phyloP scores from a whole-genome alignment of 345 rosid genomes.

The Chamaenerion angustifolium region DNA sequence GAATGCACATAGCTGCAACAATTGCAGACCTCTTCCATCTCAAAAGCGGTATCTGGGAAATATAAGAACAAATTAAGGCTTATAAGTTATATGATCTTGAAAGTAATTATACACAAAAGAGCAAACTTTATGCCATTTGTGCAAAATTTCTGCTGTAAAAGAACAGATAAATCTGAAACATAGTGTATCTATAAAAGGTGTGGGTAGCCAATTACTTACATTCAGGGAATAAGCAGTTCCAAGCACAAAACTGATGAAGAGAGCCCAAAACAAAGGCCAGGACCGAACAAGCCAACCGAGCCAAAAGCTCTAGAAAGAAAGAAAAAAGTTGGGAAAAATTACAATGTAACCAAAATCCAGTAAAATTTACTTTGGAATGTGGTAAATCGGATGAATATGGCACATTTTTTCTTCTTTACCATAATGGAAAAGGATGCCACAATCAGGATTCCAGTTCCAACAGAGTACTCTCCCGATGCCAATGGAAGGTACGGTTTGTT shows the following conservation, averaged over 20 bases:
- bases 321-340: constrained; percentile 1
- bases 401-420: constrained; percentile 29
- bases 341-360: background rate
- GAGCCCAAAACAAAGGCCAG: constrained; percentile 96
- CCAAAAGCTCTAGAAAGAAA: constrained; percentile 62
- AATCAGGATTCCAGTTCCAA: constrained; percentile 44
- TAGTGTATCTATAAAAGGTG: background rate
- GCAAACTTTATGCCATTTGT: too few species aligned
- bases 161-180: too few species aligned
- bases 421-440: constrained; percentile 52
- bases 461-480: constrained; percentile 87
- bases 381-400: too few species aligned
- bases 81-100: background rate
- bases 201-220: constrained; percentile 31
- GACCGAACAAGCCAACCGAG: constrained; percentile 84
- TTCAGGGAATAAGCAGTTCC: constrained; percentile 93
- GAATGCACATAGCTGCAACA: constrained; percentile 90
- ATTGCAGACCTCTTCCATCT: constrained; percentile 94
- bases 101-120: too few species aligned
- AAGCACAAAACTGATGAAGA: constrained; percentile 72
- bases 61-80: constrained; percentile 2
- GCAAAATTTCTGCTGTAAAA: too few species aligned
- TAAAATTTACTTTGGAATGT: background rate
- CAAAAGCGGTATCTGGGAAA: constrained; percentile 64
- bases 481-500: constrained; percentile 95